Evolutionary conservation across 768 basidiomycete genomes (phyloP).

Genomic region (Boletus fagicola): DNA sequence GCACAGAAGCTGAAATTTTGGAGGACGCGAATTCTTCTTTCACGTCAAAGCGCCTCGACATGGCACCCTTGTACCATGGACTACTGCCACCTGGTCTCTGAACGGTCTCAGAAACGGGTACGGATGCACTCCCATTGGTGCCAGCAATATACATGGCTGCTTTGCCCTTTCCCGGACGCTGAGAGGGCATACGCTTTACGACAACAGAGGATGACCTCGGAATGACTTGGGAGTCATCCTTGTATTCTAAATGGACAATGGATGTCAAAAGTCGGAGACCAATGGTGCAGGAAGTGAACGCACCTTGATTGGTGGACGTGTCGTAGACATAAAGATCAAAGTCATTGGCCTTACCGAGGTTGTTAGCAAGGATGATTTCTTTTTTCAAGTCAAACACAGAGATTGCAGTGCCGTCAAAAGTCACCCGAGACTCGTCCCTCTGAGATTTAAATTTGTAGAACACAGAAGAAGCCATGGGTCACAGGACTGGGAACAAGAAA

Average conservation of each 20-base stretch:
- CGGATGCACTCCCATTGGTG: slow-evolving; percentile 36
- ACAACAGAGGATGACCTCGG: slow-evolving; percentile 94
- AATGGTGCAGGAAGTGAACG: slow-evolving; percentile 4
- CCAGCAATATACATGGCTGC: slow-evolving; percentile 72
- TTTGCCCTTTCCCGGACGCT: slow-evolving; percentile 78
- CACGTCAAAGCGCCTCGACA: slow-evolving; percentile 89
- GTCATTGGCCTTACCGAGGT: slow-evolving; percentile 93
- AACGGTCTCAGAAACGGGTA: slow-evolving; percentile 50
- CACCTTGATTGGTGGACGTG: slow-evolving; percentile 86
- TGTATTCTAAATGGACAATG: slow-evolving; percentile 60
- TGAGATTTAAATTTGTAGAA: slow-evolving; percentile 98
- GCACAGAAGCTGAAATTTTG: slow-evolving; percentile 31
- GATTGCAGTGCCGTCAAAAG: slow-evolving; percentile 98
- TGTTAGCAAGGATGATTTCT: slow-evolving; percentile 96
- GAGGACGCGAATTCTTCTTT: slow-evolving; percentile 56
- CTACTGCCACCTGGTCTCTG: slow-evolving; percentile 38
- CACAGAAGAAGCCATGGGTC: slow-evolving; percentile 82
- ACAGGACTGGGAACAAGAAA: slow-evolving; percentile 15
- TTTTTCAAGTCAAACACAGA: slow-evolving; percentile 99
- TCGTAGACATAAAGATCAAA: slow-evolving; percentile 93
- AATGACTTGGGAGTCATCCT: slow-evolving; percentile 87
- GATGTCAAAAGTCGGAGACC: not conserved
- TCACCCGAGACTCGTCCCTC: slow-evolving; percentile 90
- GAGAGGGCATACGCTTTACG: slow-evolving; percentile 84
- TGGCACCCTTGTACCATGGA: slow-evolving; percentile 68